These are phyloP conservation scores for Cetradonia linearis DNA, from an alignment of 495 filamentous ascomycete species.

Conservation along the genomic window DNA sequence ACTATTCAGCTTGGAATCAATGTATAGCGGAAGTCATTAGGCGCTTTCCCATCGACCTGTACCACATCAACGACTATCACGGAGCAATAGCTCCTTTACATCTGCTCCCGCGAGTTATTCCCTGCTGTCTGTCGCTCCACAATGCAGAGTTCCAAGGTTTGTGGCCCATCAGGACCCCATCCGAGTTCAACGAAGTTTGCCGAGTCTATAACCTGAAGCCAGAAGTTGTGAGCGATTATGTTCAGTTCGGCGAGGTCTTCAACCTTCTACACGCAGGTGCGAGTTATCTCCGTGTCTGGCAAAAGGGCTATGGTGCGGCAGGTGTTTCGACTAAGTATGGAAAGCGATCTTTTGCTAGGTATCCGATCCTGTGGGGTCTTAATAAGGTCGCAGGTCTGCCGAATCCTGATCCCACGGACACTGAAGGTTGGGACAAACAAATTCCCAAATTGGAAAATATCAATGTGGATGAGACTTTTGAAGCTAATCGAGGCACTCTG, in stretches of 20 bases:
- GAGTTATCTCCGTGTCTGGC: slow-evolving; percentile 63
- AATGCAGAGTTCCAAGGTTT: slow-evolving; percentile 65
- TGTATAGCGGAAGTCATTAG: slow-evolving; percentile 50
- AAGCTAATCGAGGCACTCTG: slow-evolving; percentile 46
- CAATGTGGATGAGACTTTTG: slow-evolving; percentile 47
- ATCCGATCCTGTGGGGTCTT: slow-evolving; percentile 70
- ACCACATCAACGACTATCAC: slow-evolving; percentile 77
- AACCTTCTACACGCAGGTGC: slow-evolving; percentile 65
- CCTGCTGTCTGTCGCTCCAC: slow-evolving; percentile 49
- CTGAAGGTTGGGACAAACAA: slow-evolving; percentile 53
- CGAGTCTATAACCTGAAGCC: slow-evolving; percentile 54
- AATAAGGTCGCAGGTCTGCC: slow-evolving; percentile 60
- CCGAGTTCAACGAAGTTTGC: slow-evolving; percentile 56
- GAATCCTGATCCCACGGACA: slow-evolving; percentile 68
- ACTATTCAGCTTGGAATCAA: slow-evolving; percentile 55
- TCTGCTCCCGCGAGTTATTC: slow-evolving; percentile 53
- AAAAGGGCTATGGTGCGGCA: slow-evolving; percentile 65
- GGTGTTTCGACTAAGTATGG: slow-evolving; percentile 69
- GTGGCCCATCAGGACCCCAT: slow-evolving; percentile 53
- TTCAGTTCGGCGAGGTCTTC: slow-evolving; percentile 62
- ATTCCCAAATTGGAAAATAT: slow-evolving; percentile 43
- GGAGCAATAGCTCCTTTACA: slow-evolving; percentile 64
- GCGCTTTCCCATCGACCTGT: slow-evolving; percentile 55
- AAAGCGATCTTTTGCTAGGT: slow-evolving; percentile 62
- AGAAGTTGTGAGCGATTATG: slow-evolving; percentile 42